Conservation (phyloP, 1,284 basidiomycete genomes). For the Pseudozyma flocculosa region DNA sequence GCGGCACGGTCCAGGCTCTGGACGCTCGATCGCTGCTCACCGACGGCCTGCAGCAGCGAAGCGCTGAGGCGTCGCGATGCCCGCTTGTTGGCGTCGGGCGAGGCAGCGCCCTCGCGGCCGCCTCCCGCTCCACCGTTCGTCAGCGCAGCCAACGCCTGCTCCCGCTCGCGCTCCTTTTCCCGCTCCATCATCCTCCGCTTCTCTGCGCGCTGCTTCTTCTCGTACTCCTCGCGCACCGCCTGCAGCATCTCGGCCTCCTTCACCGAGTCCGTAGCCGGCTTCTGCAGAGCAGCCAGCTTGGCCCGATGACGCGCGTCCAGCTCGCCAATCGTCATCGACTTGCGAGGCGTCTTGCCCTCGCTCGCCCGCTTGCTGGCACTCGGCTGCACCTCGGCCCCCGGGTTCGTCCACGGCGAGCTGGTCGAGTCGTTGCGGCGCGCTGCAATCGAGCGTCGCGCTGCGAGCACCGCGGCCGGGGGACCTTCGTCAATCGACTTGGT, state of each 20-base stretch:
- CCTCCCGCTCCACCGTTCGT: no score
- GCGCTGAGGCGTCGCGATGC: conserved; percentile 20
- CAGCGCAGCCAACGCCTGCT: background rate
- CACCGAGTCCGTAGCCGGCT: conserved; percentile 27
- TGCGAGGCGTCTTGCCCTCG: conserved; percentile 5
- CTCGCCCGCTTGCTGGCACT: no score
- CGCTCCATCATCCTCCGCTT: conserved; percentile 28
- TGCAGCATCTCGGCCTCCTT: conserved; percentile 29
- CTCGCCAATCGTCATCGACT: conserved; percentile 36
- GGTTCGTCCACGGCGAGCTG: conserved; percentile 25
- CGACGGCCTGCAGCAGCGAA: conserved; percentile 25
- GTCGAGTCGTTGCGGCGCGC: conserved; percentile 19
- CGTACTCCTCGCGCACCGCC: conserved; percentile 35
- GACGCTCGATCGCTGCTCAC: conserved; percentile 11
- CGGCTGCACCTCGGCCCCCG: no score
- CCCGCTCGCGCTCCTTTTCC: conserved; percentile 1
- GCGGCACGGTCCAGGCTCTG: conserved; percentile 13
- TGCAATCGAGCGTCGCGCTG: conserved; percentile 25
- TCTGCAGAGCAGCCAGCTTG: conserved; percentile 35
- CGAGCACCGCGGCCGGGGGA: conserved; percentile 14
- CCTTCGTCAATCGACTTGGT: conserved; percentile 13
- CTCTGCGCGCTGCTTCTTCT: conserved; percentile 24
- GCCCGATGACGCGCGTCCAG: conserved; percentile 33
- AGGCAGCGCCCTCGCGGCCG: background rate
- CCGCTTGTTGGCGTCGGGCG: background rate